Percentiles rank a stretch among this genome's conserved stretches.
These are phyloP conservation scores for Colletotrichum tropicicola DNA, from an alignment of 2,329 filamentous ascomycete species.

Conservation along the genomic window DNA sequence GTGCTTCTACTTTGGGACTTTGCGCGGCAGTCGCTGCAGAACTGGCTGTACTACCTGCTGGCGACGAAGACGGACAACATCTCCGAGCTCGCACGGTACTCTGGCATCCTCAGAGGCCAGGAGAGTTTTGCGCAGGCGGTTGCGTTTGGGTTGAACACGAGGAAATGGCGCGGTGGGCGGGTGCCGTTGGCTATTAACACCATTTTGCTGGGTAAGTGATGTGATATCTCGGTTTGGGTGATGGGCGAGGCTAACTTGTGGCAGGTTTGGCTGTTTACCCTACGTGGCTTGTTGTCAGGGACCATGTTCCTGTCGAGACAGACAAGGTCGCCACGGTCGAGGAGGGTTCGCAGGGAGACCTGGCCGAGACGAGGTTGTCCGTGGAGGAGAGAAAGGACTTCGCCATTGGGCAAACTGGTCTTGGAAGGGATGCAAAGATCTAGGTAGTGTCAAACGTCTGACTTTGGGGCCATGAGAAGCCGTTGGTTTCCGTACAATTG, in stretches of 20 bases:
- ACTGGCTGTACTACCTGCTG: constrained; percentile 65
- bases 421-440: constrained; percentile 19
- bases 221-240: background rate
- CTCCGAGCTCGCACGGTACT: constrained; percentile 55
- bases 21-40: constrained; percentile 60
- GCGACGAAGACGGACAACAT: constrained; percentile 65
- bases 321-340: constrained; percentile 6
- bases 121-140: constrained; percentile 51
- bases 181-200: constrained; percentile 50
- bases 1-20: constrained; percentile 59
- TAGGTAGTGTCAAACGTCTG: background rate
- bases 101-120: constrained; percentile 49
- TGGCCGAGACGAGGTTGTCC: constrained; percentile 6
- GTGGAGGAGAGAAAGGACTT: constrained; percentile 15
- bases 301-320: constrained; percentile 38
- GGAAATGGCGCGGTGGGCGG: constrained; percentile 46
- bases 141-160: constrained; percentile 48
- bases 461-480: background rate
- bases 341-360: constrained; percentile 4
- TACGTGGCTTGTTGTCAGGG: constrained; percentile 42
- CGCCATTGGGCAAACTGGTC: constrained; percentile 14
- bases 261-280: constrained; percentile 37
- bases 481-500: too few species aligned
- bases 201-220: constrained; percentile 44
- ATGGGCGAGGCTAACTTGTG: background rate